Conservation (phyloP, 495 filamentous ascomycete species). For the Penicillium maclennaniae region DNA sequence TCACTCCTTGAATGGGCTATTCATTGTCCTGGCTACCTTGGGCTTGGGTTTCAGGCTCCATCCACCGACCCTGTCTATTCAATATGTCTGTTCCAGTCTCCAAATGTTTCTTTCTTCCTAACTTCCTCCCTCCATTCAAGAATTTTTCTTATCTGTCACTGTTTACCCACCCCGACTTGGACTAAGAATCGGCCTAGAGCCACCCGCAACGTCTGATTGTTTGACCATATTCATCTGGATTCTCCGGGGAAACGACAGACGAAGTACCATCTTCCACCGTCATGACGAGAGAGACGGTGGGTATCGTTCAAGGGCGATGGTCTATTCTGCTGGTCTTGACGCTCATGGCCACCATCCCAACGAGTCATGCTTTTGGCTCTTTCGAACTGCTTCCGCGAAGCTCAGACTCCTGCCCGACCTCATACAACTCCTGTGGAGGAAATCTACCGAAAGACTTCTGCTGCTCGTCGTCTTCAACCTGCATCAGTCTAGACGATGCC, state of each 20-base stretch:
- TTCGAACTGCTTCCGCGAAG: conserved; percentile 31
- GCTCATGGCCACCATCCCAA: conserved; percentile 20
- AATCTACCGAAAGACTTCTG: conserved; percentile 70
- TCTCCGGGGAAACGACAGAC: not conserved
- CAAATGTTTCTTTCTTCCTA: not conserved
- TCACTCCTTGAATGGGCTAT: conserved; percentile 8
- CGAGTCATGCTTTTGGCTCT: conserved; percentile 29
- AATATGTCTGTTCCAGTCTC: not conserved
- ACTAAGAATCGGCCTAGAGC: not conserved
- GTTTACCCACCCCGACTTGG: not conserved
- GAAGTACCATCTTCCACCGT: not conserved
- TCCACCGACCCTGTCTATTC: conserved; percentile 14
- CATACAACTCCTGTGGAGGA: conserved; percentile 49
- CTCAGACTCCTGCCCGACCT: conserved; percentile 40
- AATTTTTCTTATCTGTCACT: conserved; percentile 1
- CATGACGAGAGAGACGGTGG: conserved; percentile 19
- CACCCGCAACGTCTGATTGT: not conserved
- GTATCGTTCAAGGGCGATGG: conserved; percentile 6
- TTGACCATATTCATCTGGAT: not conserved
- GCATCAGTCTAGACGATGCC: conserved; percentile 59
- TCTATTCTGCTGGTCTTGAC: conserved; percentile 26
- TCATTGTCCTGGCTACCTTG: conserved; percentile 1
- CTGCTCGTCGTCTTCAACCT: conserved; percentile 60
- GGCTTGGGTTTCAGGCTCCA: conserved; percentile 8
- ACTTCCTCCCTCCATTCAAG: not conserved